Evolutionary conservation across 768 basidiomycete species (phyloP).

Genomic region (Collybia mongolica): DNA sequence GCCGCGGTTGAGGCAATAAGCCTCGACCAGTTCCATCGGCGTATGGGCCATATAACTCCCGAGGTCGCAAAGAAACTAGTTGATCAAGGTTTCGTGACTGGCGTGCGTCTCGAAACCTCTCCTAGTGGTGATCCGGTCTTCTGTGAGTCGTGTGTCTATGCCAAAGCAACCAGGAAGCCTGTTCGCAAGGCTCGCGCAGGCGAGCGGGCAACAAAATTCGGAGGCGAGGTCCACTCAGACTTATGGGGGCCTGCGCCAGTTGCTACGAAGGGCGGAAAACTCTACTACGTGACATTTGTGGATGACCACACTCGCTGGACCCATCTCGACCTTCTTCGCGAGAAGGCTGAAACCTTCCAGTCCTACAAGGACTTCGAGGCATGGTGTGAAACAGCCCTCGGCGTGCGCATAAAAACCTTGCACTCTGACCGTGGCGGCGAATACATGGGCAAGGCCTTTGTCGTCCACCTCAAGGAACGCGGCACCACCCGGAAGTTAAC

Average conservation of each 20-base stretch:
- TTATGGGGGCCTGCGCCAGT: too few species aligned
- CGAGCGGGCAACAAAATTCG: constrained; percentile 24
- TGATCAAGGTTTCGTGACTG: too few species aligned
- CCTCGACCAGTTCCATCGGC: constrained; percentile 23
- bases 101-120: too few species aligned
- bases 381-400: constrained; percentile 25
- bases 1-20: constrained; percentile 19
- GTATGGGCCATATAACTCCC: constrained; percentile 28
- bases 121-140: constrained; percentile 20
- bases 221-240: too few species aligned
- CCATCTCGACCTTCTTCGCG: constrained; percentile 17
- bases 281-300: too few species aligned
- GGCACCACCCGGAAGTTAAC: constrained; percentile 38
- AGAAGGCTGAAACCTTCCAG: constrained; percentile 21
- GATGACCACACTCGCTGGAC: too few species aligned
- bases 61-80: constrained; percentile 15
- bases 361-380: constrained; percentile 26
- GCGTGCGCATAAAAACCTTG: constrained; percentile 22
- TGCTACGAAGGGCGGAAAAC: too few species aligned
- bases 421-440: constrained; percentile 36
- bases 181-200: constrained; percentile 26
- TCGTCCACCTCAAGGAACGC: constrained; percentile 16
- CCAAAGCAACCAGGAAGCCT: constrained; percentile 34
- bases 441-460: constrained; percentile 29
- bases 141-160: constrained; percentile 44